A percentile compares a stretch with the other conserved stretches of the same genome.
These are phyloP conservation scores for Leptomonas seymouri DNA, from an alignment of 208 protist genomes.

Conservation along the genomic window DNA sequence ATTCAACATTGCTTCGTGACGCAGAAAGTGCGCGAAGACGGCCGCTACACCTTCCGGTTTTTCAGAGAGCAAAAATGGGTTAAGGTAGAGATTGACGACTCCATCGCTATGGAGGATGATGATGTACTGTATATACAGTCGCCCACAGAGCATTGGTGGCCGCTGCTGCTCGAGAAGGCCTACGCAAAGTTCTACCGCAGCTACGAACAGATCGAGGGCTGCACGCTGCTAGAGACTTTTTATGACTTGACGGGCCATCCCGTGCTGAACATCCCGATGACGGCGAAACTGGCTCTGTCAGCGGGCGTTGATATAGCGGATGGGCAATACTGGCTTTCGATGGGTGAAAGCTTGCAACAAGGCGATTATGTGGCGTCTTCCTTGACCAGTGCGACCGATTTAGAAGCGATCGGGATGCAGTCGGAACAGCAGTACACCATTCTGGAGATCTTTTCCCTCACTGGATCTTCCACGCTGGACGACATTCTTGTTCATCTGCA, in stretches of 20 bases:
- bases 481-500: constrained; percentile 70
- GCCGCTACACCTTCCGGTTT: constrained; percentile 87
- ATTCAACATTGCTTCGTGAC: constrained; percentile 86
- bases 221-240: constrained; percentile 72
- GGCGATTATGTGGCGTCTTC: constrained; percentile 66
- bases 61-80: constrained; percentile 73
- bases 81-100: constrained; percentile 84
- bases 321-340: constrained; percentile 51
- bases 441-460: constrained; percentile 62
- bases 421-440: constrained; percentile 70
- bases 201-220: constrained; percentile 79
- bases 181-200: constrained; percentile 90
- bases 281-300: constrained; percentile 60
- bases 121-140: constrained; percentile 67
- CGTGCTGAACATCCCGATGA: constrained; percentile 72
- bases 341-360: constrained; percentile 43
- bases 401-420: constrained; percentile 62
- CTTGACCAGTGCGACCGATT: constrained; percentile 36
- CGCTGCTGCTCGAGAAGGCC: constrained; percentile 90
- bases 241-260: constrained; percentile 83
- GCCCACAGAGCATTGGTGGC: constrained; percentile 82
- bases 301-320: constrained; percentile 51
- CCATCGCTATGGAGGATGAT: constrained; percentile 56
- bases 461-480: constrained; percentile 41
- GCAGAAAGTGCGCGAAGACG: constrained; percentile 73